phyloP scores from a whole-genome alignment of 176 grass and related monocot genomes.

The Urochloa ruziziensis region DNA sequence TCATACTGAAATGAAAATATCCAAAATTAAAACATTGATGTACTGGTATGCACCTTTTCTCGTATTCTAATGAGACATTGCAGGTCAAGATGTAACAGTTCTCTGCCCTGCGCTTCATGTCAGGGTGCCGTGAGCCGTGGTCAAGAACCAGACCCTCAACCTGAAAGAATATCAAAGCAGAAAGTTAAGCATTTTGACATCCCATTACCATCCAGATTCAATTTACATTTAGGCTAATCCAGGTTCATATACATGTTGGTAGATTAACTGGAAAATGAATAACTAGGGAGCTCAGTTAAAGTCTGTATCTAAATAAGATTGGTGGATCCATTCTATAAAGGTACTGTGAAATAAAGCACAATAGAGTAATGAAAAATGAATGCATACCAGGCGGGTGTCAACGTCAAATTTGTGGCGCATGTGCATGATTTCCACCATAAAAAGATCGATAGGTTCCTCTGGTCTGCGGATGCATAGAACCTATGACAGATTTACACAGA shows the following conservation, averaged over 20 bases:
- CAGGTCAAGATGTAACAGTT: slow-evolving; percentile 98
- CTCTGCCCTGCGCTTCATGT: slow-evolving; percentile 97
- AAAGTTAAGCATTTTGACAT: not conserved
- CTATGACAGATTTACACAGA: slow-evolving; percentile 22
- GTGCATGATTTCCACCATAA: slow-evolving; percentile 99
- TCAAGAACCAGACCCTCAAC: slow-evolving; percentile 95
- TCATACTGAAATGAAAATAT: not conserved
- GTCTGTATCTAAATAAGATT: not conserved
- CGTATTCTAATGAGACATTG: slow-evolving; percentile 98
- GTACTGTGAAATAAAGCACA: not conserved
- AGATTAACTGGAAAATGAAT: not conserved
- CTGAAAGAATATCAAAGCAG: slow-evolving; percentile 34
- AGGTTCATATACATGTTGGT: not conserved
- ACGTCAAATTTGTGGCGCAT: slow-evolving; percentile 99
- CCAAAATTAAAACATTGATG: not conserved
- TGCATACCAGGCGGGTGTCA: slow-evolving; percentile 80
- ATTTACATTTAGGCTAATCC: not conserved
- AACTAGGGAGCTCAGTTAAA: not conserved
- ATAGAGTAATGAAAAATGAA: slow-evolving; percentile 9
- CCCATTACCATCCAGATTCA: not conserved
- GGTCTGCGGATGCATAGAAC: slow-evolving; percentile 76
- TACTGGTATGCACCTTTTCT: slow-evolving; percentile 70
- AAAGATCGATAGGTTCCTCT: slow-evolving; percentile 89
- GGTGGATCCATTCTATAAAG: not conserved
- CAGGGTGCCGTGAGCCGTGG: slow-evolving; percentile 98